A percentile compares a stretch with the other conserved stretches of the same genome.
Evolutionary conservation across 1,284 basidiomycete genomes (phyloP).

Genomic region (Singerocomus inundabilis): DNA sequence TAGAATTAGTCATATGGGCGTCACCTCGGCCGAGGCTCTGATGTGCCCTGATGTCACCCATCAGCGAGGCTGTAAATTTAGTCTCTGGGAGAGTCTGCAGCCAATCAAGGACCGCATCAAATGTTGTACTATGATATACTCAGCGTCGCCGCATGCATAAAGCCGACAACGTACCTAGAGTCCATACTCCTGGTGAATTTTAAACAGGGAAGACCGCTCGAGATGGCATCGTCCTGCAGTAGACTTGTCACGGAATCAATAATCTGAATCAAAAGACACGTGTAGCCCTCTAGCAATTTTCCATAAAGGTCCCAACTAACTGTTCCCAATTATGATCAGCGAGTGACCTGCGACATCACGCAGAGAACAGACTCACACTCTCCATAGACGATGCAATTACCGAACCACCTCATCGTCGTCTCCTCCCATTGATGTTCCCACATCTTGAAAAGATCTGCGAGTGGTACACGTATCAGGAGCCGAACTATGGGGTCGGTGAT

Average conservation of each 20-base stretch:
- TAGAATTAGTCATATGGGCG: neutral
- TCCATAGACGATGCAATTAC: slow-evolving; percentile 48
- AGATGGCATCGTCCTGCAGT: slow-evolving; percentile 27
- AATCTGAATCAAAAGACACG: slow-evolving; percentile 42
- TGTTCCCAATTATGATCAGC: slow-evolving; percentile 26
- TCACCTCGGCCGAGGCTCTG: slow-evolving; percentile 50
- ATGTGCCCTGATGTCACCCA: slow-evolving; percentile 50
- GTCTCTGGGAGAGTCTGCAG: slow-evolving; percentile 32
- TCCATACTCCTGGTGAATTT: slow-evolving; percentile 14
- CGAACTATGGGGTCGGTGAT: neutral
- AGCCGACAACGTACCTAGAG: slow-evolving; percentile 27
- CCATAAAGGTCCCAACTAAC: slow-evolving; percentile 62
- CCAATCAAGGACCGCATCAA: slow-evolving; percentile 44
- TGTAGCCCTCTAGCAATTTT: slow-evolving; percentile 43
- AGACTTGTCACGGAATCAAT: slow-evolving; percentile 34
- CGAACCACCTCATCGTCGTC: slow-evolving; percentile 53
- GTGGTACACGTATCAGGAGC: neutral
- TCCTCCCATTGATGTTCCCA: slow-evolving; percentile 48
- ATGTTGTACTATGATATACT: slow-evolving; percentile 39
- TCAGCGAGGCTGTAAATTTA: slow-evolving; percentile 35
- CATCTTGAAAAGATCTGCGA: slow-evolving; percentile 46
- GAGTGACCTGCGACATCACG: neutral
- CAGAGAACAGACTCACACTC: slow-evolving; percentile 45
- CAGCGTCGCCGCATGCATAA: slow-evolving; percentile 3
- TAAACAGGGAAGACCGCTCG: slow-evolving; percentile 16